These are phyloP conservation scores for Ceratobasidium papillatum DNA, from an alignment of 1,284 basidiomycete genomes.

Conservation along the genomic window DNA sequence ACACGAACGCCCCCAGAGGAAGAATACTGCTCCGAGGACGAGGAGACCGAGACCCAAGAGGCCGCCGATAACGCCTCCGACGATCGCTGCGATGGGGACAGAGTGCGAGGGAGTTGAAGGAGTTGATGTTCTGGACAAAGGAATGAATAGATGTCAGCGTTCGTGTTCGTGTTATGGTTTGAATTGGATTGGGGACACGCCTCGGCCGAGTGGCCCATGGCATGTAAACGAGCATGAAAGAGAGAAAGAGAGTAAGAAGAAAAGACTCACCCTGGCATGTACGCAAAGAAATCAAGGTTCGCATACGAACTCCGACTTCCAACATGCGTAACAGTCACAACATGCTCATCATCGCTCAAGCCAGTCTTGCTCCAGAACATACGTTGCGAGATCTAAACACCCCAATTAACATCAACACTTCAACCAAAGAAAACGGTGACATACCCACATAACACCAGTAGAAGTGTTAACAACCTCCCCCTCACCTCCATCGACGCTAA, in stretches of 20 bases:
- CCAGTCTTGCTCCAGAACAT: slow-evolving; percentile 17
- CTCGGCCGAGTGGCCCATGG: no score
- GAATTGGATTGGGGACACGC: no score
- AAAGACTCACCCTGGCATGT: slow-evolving; percentile 5
- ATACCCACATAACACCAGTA: neutral
- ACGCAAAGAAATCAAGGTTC: slow-evolving; percentile 35
- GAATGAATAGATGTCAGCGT: neutral
- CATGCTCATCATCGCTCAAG: neutral
- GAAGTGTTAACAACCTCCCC: neutral
- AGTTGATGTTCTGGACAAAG: neutral
- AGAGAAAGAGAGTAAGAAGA: neutral
- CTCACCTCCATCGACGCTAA: slow-evolving; percentile 22
- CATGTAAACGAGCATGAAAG: no score
- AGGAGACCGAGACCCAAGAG: neutral
- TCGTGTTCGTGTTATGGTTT: no score
- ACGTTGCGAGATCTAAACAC: neutral
- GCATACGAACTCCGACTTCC: neutral
- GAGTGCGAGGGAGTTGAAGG: neutral
- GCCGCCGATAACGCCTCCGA: slow-evolving; percentile 1
- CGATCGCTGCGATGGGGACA: neutral
- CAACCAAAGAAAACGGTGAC: neutral
- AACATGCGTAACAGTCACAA: slow-evolving; percentile 2
- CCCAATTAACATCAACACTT: neutral
- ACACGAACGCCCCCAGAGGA: neutral
- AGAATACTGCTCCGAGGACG: neutral